Evolutionary conservation across 2,329 filamentous ascomycete genomes (phyloP), one percentile per base, ranked within the genome.

Genomic region (Teratosphaeria destructans): DNA sequence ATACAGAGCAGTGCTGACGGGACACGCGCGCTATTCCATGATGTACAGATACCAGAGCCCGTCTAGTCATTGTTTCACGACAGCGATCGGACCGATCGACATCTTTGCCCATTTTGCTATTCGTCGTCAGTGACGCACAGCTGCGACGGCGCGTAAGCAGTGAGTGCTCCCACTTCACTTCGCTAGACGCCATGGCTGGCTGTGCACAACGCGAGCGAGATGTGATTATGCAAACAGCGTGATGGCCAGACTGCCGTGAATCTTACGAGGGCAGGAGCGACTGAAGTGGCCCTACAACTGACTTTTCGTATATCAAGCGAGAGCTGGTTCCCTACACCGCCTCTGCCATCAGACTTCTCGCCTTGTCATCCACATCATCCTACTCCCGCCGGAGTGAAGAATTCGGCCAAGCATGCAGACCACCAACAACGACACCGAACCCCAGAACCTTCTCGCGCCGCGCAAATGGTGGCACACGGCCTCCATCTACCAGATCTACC

Each of bases 401-500:
- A 5, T 7, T 32, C 29, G 23, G 23, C 35, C 37, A 43, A 43
- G 16, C 5, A 43, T 43, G 37, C 37, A 43, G 37, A 43, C 11
- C 37, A 5, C 37, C 12, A 43, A 43, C 11, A 43, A 43, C 37
- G 5, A 2, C 5, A 39, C 16, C 35, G 35, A 14, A 4, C 11
- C 37, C 16, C 37, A 12, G 37, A 4, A 43, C 5, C 5, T n/a
- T 5, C 37, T 14, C 11, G 12, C 37, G 11, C 37, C 37, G 3
- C 37, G 37, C 37, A 43, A 43, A 39, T 78, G 75, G 76, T 77
- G 75, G 75, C 76, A 77, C 62, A 74, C 75, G 60, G 71, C 71
- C 12, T 68, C 69, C 2, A 73, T 77, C 57, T 78, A 78, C 60
- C 70, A 78, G 61, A 71, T 78, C 56, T 79, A 77, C 65, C 76